A percentile compares a stretch with the other conserved stretches of the same genome.
These are phyloP conservation scores for Hypholoma fasciculare DNA, from an alignment of 768 basidiomycete genomes.

Conservation along the genomic window DNA sequence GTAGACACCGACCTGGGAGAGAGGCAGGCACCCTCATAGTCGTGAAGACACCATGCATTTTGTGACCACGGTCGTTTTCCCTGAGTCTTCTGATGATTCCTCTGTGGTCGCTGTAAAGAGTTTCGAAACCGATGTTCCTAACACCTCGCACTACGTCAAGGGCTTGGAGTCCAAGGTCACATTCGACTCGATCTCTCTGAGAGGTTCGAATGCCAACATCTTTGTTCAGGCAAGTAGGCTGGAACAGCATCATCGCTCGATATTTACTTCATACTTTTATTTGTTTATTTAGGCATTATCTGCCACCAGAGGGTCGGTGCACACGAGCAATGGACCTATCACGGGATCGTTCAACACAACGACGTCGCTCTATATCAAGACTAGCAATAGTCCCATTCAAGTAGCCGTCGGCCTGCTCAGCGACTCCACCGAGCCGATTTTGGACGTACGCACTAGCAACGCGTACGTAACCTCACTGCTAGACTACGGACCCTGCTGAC, in stretches of 20 bases:
- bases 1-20: slow-evolving; percentile 14
- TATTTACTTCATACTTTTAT: neutral
- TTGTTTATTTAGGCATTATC: slow-evolving; percentile 2
- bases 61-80: slow-evolving; percentile 37
- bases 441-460: slow-evolving; percentile 36
- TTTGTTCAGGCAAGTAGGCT: slow-evolving; percentile 27
- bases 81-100: slow-evolving; percentile 21
- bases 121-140: slow-evolving; percentile 42
- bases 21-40: neutral
- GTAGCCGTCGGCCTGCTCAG: slow-evolving; percentile 37
- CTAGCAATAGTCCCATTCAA: slow-evolving; percentile 42
- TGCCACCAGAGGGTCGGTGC: neutral
- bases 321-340: slow-evolving; percentile 21
- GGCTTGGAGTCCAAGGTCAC: slow-evolving; percentile 30
- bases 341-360: slow-evolving; percentile 39
- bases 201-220: slow-evolving; percentile 35
- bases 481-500: neutral
- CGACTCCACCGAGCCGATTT: slow-evolving; percentile 25
- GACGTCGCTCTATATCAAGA: slow-evolving; percentile 34
- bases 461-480: slow-evolving; percentile 29
- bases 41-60: slow-evolving; percentile 26
- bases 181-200: slow-evolving; percentile 37
- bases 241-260: neutral
- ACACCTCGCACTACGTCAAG: slow-evolving; percentile 36
- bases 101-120: slow-evolving; percentile 33